Evolutionary conservation across 1,139 yeast genomes (phyloP), one percentile per base, ranked within the genome.

Genomic region (Yamadazyma sp.): DNA sequence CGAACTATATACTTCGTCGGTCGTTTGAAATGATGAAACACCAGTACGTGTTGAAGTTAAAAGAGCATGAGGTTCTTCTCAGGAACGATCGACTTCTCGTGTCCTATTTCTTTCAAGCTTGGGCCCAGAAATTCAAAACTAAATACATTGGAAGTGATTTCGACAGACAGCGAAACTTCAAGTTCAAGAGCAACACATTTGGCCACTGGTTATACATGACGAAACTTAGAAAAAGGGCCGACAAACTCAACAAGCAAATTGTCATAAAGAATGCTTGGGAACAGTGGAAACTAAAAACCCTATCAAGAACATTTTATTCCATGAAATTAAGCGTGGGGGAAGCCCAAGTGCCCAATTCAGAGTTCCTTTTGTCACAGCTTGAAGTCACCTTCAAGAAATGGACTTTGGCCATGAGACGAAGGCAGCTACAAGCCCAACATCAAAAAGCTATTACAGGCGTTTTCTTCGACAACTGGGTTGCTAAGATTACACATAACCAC

Each of bases 131-230:
- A 5, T 28, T 23, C 11, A 29, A 42, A 12, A 31, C 46, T 1
- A 27, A 24, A 15, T 26, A 24, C 15, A 25, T 39, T 6, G 36
- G 46, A 9, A 14, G 29, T 8, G 18, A 36, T 4, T 46, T 45
- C 22, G 34, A 38, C 18, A 13, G 3, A 3, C 29, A 25, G 12
- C 37, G 43, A 30, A 20, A 31, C 18, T 12, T 6, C 11, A 27
- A 29, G 9, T 37, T 38, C 25, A 44, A 38, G 34, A 14, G 14
- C 10, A 44, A 39, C n/a, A 13, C 37, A 2, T 44, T 51, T 14
- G 29, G 31, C 3, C 41, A 45, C 33, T 52, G 54, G 59, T 38
- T 44, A 24, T 34, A 33, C 20, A 34, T 36, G 14, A 20, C 39
- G 5, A 33, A 34, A 11, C n/a, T 40, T 2, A 23, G 20, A 13